These are phyloP conservation scores for Umbelopsis ramanniana DNA, from an alignment of 192 early-diverging fungal genomes.

Conservation along the genomic window DNA sequence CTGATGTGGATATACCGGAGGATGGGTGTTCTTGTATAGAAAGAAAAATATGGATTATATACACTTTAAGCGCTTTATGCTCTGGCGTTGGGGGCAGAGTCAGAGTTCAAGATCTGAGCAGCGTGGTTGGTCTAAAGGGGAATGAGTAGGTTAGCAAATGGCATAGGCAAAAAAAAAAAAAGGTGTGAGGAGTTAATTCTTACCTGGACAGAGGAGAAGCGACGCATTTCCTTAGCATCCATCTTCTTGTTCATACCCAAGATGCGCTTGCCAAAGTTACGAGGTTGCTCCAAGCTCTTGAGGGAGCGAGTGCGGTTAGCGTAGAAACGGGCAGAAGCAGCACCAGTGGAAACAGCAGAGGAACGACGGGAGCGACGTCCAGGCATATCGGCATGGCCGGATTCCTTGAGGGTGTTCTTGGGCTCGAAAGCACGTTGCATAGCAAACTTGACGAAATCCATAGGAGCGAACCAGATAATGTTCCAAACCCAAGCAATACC, in stretches of 20 bases:
- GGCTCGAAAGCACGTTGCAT: constrained; percentile 66
- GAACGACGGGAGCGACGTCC: constrained; percentile 31
- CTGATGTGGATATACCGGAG: neutral
- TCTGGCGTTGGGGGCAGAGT: constrained; percentile 6
- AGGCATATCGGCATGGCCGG: constrained; percentile 14
- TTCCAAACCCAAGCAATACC: constrained; percentile 80
- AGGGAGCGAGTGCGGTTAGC: constrained; percentile 36
- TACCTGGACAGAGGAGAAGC: constrained; percentile 73
- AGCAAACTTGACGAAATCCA: constrained; percentile 81
- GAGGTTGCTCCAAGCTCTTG: constrained; percentile 33
- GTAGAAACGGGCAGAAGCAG: constrained; percentile 40
- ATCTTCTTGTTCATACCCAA: constrained; percentile 64
- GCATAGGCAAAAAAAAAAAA: neutral
- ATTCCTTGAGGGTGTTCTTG: constrained; percentile 37
- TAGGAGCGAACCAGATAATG: constrained; percentile 77
- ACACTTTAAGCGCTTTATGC: constrained; percentile 22
- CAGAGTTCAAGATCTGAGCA: constrained; percentile 36
- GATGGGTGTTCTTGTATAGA: constrained; percentile 19
- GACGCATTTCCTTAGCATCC: constrained; percentile 71
- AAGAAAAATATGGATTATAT: constrained; percentile 24
- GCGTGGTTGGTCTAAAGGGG: constrained; percentile 31
- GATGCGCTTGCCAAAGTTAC: constrained; percentile 35
- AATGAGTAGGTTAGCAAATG: neutral
- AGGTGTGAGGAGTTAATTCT: neutral
- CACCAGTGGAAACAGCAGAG: constrained; percentile 38